Conservation (phyloP, 805 yeast genomes). For the Millerago galiae region DNA sequence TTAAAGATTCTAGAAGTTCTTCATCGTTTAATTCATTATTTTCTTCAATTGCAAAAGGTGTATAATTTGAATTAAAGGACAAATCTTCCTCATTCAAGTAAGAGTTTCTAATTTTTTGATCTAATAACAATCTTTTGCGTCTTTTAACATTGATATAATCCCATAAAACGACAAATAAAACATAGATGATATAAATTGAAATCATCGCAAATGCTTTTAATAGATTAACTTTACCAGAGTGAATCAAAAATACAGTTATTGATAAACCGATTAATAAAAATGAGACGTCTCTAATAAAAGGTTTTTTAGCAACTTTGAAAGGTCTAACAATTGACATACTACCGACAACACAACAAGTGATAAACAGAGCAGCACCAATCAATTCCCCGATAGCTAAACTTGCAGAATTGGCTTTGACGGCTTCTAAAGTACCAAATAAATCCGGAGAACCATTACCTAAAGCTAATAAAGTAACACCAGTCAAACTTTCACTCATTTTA, state of each 20-base stretch:
- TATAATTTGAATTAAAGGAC: constrained; percentile 6
- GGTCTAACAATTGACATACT: constrained; percentile 68
- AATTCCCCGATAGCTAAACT: constrained; percentile 84
- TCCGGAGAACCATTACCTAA: constrained; percentile 94
- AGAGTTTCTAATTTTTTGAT: constrained; percentile 20
- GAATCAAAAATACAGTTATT: constrained; percentile 42
- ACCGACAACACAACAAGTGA: constrained; percentile 81
- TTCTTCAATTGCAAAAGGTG: constrained; percentile 10
- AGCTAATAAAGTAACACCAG: constrained; percentile 86
- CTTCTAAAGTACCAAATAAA: constrained; percentile 75
- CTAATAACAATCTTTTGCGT: constrained; percentile 15
- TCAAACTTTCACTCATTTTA: constrained; percentile 66
- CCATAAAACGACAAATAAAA: constrained; percentile 35
- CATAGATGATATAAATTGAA: constrained; percentile 51
- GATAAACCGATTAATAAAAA: constrained; percentile 47
- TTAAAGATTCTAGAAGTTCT: constrained; percentile 11
- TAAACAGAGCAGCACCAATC: constrained; percentile 85
- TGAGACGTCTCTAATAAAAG: constrained; percentile 41
- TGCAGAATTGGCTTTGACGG: constrained; percentile 64
- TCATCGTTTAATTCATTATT: constrained; percentile 20
- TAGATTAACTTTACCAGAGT: constrained; percentile 50
- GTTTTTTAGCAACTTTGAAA: constrained; percentile 42
- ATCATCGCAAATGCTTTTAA: constrained; percentile 55
- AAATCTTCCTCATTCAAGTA: constrained; percentile 4
- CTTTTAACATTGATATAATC: constrained; percentile 16